Evolutionary conservation across 345 rosid species (phyloP).

Genomic region (Lumnitzera littorea): DNA sequence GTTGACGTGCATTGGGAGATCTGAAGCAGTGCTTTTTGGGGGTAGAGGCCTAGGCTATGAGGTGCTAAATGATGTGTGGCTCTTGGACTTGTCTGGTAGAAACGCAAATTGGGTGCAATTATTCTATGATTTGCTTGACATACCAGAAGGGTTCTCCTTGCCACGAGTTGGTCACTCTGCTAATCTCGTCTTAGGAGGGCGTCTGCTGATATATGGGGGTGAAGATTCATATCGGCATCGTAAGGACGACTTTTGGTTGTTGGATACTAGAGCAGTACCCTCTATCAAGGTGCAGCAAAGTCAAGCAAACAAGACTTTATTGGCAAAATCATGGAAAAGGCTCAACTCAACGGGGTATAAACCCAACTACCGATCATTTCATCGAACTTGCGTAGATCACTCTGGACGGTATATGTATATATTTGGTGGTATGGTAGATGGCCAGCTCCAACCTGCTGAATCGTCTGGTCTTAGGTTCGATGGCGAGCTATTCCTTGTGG

Average conservation of each 20-base stretch:
- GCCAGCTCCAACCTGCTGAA: constrained; percentile 43
- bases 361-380: constrained; percentile 68
- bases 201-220: constrained; percentile 76
- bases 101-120: constrained; percentile 57
- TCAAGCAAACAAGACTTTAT: constrained; percentile 13
- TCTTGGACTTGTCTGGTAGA: constrained; percentile 41
- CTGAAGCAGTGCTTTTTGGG: constrained; percentile 61
- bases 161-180: constrained; percentile 98
- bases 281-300: constrained; percentile 29
- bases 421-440: constrained; percentile 93
- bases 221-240: constrained; percentile 78
- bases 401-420: constrained; percentile 61
- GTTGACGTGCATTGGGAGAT: constrained; percentile 54
- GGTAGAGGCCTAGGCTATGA: constrained; percentile 87
- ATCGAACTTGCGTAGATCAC: constrained; percentile 63
- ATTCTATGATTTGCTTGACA: constrained; percentile 38
- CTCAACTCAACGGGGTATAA: constrained; percentile 42
- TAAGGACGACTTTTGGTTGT: constrained; percentile 84
- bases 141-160: constrained; percentile 50
- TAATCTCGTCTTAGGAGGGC: constrained; percentile 58
- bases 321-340: constrained; percentile 52
- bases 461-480: constrained; percentile 56
- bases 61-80: constrained; percentile 82
- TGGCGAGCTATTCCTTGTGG: constrained; percentile 71
- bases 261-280: constrained; percentile 47